Conservation (phyloP, 352 stramenopile species). For the Heterotrichella gracilis region DNA sequence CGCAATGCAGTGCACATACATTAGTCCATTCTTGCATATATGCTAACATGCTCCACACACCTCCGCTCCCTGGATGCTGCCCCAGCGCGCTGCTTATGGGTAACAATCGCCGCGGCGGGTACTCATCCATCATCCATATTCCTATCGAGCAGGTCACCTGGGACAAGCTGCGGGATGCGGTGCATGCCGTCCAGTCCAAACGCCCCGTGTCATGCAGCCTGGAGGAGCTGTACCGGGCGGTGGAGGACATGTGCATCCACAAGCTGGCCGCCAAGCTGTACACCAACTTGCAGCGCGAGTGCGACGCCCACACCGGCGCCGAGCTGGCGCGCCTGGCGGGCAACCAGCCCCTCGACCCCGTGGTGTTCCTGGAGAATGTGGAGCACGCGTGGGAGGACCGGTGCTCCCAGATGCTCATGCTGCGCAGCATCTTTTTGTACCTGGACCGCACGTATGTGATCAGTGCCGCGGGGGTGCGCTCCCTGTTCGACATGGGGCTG, state of each 20-base stretch:
- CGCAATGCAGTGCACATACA: no score
- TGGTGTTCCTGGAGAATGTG: constrained; percentile 35
- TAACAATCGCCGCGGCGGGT: no score
- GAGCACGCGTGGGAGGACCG: constrained; percentile 47
- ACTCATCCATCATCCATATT: no score
- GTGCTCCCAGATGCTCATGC: constrained; percentile 51
- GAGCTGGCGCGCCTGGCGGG: constrained; percentile 28
- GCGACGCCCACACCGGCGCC: constrained; percentile 28
- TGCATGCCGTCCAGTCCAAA: constrained; percentile 23
- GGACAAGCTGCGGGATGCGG: constrained; percentile 23
- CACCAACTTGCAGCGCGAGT: constrained; percentile 31
- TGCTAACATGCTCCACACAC: no score
- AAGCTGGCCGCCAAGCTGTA: constrained; percentile 42
- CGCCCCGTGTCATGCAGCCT: constrained; percentile 21
- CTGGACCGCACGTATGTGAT: constrained; percentile 52
- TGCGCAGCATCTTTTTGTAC: constrained; percentile 63
- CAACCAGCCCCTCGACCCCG: constrained; percentile 28
- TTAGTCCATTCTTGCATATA: no score
- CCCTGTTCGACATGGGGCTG: constrained; percentile 57
- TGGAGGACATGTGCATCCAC: constrained; percentile 52
- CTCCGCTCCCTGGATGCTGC: no score
- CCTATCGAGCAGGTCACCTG: no score
- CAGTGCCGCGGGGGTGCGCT: constrained; percentile 36
- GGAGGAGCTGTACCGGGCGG: constrained; percentile 26
- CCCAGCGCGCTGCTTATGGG: no score